Evolutionary conservation across 2,329 filamentous ascomycete species (phyloP).

Genomic region (Bipolaris cookei): DNA sequence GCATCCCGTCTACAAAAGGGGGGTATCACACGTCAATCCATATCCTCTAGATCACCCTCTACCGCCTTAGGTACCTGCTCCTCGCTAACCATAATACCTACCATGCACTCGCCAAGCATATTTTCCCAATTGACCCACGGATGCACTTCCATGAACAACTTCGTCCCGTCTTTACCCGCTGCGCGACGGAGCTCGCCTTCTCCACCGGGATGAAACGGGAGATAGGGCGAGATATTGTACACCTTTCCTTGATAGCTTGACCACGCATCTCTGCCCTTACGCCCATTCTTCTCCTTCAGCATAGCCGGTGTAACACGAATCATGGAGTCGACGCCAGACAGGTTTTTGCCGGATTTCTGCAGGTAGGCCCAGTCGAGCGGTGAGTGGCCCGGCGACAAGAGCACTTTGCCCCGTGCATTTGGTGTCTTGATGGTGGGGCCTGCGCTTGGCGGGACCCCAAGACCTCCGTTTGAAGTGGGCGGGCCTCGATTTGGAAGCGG

Average conservation of each 20-base stretch:
- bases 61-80: conserved; percentile 46
- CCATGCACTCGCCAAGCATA: conserved; percentile 66
- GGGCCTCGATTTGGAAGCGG: conserved; percentile 52
- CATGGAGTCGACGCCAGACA: conserved; percentile 59
- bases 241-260: conserved; percentile 87
- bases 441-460: conserved; percentile 42
- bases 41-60: conserved; percentile 58
- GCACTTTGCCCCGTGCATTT: conserved; percentile 67
- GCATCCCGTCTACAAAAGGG: conserved; percentile 15
- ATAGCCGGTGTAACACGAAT: conserved; percentile 81
- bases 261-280: conserved; percentile 88
- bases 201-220: conserved; percentile 89
- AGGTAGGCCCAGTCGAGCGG: conserved; percentile 95
- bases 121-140: conserved; percentile 74
- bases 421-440: conserved; percentile 46
- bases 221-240: conserved; percentile 91
- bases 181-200: conserved; percentile 80
- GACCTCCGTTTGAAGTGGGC: conserved; percentile 50
- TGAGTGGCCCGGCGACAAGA: conserved; percentile 87
- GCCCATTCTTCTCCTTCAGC: conserved; percentile 78
- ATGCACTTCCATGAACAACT: conserved; percentile 68
- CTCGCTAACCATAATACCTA: conserved; percentile 66
- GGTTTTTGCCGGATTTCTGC: conserved; percentile 68
- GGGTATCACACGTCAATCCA: conserved; percentile 58
- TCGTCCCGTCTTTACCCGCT: conserved; percentile 71